Conservation (phyloP, 805 yeast species). For the Cyberlindnera maclurae region DNA sequence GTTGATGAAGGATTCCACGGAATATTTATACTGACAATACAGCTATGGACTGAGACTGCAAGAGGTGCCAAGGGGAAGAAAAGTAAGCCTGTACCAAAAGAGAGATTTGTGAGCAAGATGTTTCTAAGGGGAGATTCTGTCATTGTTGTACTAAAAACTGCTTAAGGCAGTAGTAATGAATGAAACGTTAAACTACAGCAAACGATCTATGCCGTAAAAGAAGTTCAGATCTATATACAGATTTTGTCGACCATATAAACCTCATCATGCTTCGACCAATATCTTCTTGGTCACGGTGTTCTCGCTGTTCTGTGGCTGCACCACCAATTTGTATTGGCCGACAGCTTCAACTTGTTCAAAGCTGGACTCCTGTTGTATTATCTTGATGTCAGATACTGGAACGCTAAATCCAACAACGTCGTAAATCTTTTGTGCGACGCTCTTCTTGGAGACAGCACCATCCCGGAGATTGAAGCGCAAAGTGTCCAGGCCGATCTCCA, state of each 20-base stretch:
- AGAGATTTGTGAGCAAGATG: constrained; percentile 81
- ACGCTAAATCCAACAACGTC: constrained; percentile 10
- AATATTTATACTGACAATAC: not conserved
- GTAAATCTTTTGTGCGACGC: constrained; percentile 10
- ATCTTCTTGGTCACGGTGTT: constrained; percentile 12
- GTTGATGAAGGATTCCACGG: not conserved
- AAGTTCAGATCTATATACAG: not conserved
- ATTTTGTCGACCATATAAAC: not conserved
- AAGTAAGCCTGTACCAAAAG: constrained; percentile 57
- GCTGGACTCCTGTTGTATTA: constrained; percentile 1
- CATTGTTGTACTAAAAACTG: constrained; percentile 62
- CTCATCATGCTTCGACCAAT: constrained; percentile 8
- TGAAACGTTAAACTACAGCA: not conserved
- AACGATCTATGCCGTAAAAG: not conserved
- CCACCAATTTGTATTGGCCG: constrained; percentile 17
- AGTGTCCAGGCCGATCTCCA: constrained; percentile 15
- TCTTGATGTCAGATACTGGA: constrained; percentile 14
- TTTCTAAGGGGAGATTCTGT: constrained; percentile 95
- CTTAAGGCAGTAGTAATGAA: constrained; percentile 7
- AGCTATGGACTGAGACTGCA: constrained; percentile 58
- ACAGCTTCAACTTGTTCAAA: constrained; percentile 9
- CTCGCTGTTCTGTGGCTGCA: constrained; percentile 10
- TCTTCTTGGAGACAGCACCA: constrained; percentile 9
- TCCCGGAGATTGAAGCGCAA: constrained; percentile 5
- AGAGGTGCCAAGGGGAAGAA: constrained; percentile 62